Evolutionary conservation across 768 basidiomycete species (phyloP), one percentile per base, ranked within the genome.

Genomic region (Floccularia luteovirens): DNA sequence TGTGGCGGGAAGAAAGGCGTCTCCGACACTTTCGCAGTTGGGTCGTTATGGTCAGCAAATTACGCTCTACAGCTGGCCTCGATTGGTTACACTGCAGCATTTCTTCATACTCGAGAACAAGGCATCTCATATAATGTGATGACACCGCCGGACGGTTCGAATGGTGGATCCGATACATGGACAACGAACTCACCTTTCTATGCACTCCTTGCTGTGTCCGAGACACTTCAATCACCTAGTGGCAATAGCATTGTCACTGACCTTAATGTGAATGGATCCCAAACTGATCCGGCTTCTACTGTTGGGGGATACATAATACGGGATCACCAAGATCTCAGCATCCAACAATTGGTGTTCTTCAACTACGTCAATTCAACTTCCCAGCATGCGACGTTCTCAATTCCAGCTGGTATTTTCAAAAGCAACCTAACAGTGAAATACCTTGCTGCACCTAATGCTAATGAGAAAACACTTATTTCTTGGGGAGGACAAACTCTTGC

Each of bases 261-360:
- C 46, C 58, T 77, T n/a, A 57, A 71, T 44, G 49, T 74, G 34
- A 50, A 46, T 17, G 57, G 59, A 28, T 74, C 70, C 5, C 60
- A 33, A 38, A 47, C 48, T 11, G 57, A 68, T 42, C 50, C 49
- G 10, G 60, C 55, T 47, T 61, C 65, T 23, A 66, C 65, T 16
- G 63, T 62, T 27, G 68, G 72, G 44, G 64, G 72, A 23, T 83
- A 85, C 52, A 77, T 72, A 4, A 55, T 82, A 20, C 79, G 79
- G 60, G 75, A 82, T 44, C 62, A 73, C 24, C 55, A 53, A 10
- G 63, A 62, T 33, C 63, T 67, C 2, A 60, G 61, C 1, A 54
- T 73, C 19, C 54, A 61, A 24, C 60, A 64, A 36, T 51, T 75
- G 19, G 67, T 68, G 11, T 49, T 77, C 27, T 70, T 77, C 55